Evolutionary conservation across 345 rosid species (phyloP), one percentile per base, ranked within the genome.

Genomic region (Iberis pinnata): DNA sequence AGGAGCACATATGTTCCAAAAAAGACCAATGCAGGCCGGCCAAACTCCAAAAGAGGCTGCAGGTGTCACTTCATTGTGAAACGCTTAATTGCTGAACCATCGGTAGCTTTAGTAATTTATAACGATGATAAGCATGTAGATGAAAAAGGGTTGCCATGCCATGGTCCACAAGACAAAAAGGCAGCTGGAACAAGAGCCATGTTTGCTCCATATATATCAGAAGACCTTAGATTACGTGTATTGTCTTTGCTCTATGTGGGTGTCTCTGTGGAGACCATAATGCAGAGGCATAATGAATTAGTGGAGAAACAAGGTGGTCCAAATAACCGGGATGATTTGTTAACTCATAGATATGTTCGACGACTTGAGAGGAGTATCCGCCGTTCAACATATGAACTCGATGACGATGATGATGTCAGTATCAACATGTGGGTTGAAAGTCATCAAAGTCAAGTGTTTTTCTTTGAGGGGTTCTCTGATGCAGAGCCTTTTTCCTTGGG

Each of bases 181-280:
- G 84, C 95, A 12, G 95, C 86, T 64, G 96, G 98, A 44, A 88
- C 96, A 4, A 82, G 80, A 40, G 98, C 98, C 31, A 81, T 88
- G 96, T 92, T 78, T 77, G 98, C 98, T 11, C 98, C 98, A 12
- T 87, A 81, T 75, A 88, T 90, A 64, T 92, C 98, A 8, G 96
- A 88, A 76, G 96, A 92, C 61, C 95, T 92, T 44, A 87, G 93
- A 27, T 78, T 92, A 15, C 89, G 98, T 43, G 93, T 88, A 41
- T 54, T 70, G n/a, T 92, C 98, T 64, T 71, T 88, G 57, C 75
- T 88, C 24, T 52, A 88, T 70, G 96, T 81, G 42, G 98, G 98
- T 16, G 95, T 92, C 53, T 83, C 95, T 49, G 96, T 88, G 61
- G 98, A 90, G 70, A 84, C 93, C 44, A 84, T 90, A 62, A 90